phyloP scores from a whole-genome alignment of 2,329 filamentous ascomycete species.

The Trichoderma asperellum region DNA sequence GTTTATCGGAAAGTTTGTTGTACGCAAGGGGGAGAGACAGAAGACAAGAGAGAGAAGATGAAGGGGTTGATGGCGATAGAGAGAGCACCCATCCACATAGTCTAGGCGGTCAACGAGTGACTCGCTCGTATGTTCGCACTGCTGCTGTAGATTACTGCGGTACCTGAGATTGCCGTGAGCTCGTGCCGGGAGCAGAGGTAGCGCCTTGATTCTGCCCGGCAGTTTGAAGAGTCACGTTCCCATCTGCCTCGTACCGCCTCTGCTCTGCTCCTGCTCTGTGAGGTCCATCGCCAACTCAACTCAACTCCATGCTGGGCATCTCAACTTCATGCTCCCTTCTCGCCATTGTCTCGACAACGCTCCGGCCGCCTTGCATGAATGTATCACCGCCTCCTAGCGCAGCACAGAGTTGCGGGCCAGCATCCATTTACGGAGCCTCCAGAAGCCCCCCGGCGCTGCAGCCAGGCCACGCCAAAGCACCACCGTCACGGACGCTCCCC shows the following conservation, averaged over 20 bases:
- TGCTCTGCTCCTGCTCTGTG: background rate
- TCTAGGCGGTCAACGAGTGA: background rate
- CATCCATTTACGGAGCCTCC: slow-evolving; percentile 2
- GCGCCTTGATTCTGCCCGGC: background rate
- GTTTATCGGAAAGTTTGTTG: background rate
- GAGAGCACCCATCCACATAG: background rate
- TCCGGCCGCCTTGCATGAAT: slow-evolving; percentile 11
- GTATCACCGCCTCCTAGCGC: slow-evolving; percentile 1
- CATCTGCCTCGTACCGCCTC: background rate
- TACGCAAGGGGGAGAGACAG: background rate
- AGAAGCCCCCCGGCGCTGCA: slow-evolving; percentile 10
- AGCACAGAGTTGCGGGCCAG: slow-evolving; percentile 12
- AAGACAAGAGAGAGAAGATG: background rate
- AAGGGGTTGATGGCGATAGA: background rate
- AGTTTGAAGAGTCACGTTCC: background rate
- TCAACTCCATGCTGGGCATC: background rate
- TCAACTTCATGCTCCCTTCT: background rate
- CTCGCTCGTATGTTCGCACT: background rate
- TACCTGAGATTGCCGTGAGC: background rate
- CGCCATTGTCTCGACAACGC: background rate
- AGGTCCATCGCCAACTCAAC: background rate
- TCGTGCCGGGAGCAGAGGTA: background rate
- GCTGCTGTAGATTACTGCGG: background rate
- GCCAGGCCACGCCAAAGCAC: slow-evolving; percentile 14
- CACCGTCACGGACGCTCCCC: slow-evolving; percentile 17